Base-by-base conservation (phyloP, 75 land plant species). In the Azolla pinnata region DNA sequence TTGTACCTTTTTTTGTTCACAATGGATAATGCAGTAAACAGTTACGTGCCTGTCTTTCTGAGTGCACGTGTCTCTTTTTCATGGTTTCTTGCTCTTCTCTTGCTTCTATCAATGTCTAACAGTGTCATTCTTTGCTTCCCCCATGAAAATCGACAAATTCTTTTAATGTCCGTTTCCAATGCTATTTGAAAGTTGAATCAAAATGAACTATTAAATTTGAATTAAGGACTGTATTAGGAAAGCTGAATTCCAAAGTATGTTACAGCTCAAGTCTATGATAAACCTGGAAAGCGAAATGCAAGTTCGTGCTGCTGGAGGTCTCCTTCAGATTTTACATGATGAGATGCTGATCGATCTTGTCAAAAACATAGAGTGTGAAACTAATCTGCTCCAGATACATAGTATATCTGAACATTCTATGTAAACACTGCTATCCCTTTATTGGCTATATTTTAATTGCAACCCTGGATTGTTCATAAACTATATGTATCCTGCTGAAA, bases 271-370 rank as follows among this genome's bases (percentile, higher is more conserved):
- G 66, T 85, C 96, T 30, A 72, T 88, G 83, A 81, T 93, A 79
- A 87, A 85, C 65, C 65, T 88, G 29, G 83, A 78, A 56, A 93
- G 96, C 67, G 98, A 93, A 5, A 69, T 93, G 61, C 85, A 93
- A 83, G 96, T 93, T 66, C 87, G 98, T 56, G 96, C 90, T 66
- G 83, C 83, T 79, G 98, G 98, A 10, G 98, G 85, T 2, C 90
- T 93, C 61, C 85, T 93, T 45, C 83, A 90, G 9, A 81, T 88
- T 28, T 59, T 93, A 50, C 90, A 88, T 65, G 85, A 77, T 71
- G 96, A 93, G 58, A 74, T 82, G 73, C 77, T 92, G 33, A 77
- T 88, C n/a, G 95, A 88, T 72, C 67, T 75, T 25, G 33, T 75
- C 46, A 80, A 76, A 44, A 78, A 71, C 55, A 80, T 67, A 35